phyloP scores from a whole-genome alignment of 202 grass and related monocot species.

The Thinopyrum obtusiflorum region DNA sequence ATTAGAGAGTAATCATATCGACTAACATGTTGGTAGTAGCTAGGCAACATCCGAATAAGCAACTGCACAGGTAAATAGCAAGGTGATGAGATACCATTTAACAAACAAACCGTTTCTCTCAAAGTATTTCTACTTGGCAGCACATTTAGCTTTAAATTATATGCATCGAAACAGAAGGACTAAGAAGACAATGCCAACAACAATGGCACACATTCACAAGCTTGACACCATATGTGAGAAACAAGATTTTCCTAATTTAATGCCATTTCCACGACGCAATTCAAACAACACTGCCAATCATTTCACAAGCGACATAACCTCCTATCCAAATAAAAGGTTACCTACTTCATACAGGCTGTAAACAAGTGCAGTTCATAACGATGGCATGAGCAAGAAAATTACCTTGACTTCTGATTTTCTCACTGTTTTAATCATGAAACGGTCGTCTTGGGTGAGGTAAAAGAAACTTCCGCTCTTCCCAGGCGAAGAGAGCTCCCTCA shows the following conservation, averaged over 20 bases:
- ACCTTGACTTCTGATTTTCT: conserved; percentile 99
- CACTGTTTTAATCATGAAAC: conserved; percentile 97
- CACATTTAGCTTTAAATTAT: background rate
- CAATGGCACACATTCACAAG: background rate
- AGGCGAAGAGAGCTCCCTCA: conserved; percentile 92
- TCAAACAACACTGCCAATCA: background rate
- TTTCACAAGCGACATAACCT: background rate
- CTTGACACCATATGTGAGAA: background rate
- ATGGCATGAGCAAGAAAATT: conserved; percentile 14
- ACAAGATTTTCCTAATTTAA: background rate
- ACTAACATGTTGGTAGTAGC: conserved; percentile 75
- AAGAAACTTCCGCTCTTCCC: conserved; percentile 98
- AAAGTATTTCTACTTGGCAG: background rate
- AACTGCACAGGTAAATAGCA: conserved; percentile 47
- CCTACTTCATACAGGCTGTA: background rate
- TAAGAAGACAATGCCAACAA: conserved; percentile 15
- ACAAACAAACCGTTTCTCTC: background rate
- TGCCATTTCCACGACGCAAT: background rate
- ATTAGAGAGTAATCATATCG: conserved; percentile 71
- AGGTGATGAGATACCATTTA: conserved; percentile 11
- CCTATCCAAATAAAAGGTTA: background rate
- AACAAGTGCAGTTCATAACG: background rate
- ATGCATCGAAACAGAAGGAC: background rate
- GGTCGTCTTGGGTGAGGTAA: conserved; percentile 94
- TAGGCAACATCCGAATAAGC: conserved; percentile 80